A percentile compares a stretch with the other conserved stretches of the same genome.
These are phyloP conservation scores for Schizochytrium sp. DNA, from an alignment of 108 stramenopile genomes.

Conservation along the genomic window DNA sequence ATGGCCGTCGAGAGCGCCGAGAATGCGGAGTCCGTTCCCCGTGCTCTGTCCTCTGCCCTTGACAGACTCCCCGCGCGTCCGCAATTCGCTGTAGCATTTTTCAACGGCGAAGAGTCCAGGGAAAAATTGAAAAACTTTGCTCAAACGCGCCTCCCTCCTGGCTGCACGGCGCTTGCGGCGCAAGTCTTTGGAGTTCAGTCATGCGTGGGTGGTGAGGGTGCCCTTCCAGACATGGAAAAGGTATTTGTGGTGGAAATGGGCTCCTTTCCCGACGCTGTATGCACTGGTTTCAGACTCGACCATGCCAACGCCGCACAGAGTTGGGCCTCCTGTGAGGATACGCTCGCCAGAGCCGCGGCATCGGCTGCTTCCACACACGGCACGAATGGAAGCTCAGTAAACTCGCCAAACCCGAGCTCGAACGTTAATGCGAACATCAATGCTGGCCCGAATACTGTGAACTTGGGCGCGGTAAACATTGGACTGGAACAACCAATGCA, in stretches of 20 bases:
- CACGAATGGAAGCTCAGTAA: too few relatives aligned
- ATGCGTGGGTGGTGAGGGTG: background rate
- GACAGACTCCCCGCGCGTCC: background rate
- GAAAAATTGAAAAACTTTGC: background rate
- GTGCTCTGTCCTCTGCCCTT: background rate
- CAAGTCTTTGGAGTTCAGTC: background rate
- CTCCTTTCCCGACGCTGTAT: background rate
- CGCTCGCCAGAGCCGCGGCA: too few relatives aligned
- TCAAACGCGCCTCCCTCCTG: background rate
- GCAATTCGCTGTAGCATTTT: slow-evolving; percentile 7
- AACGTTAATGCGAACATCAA: too few relatives aligned
- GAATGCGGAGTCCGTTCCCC: background rate
- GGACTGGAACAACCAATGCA: background rate
- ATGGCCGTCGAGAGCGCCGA: background rate
- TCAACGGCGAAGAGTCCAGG: background rate
- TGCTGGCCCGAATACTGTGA: background rate
- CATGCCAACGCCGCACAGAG: background rate
- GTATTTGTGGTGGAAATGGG: background rate
- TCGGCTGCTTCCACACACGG: too few relatives aligned
- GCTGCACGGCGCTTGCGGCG: background rate
- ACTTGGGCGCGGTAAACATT: background rate
- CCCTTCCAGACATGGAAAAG: background rate
- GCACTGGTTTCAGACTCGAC: background rate
- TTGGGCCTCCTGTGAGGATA: too few relatives aligned
- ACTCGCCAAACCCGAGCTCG: too few relatives aligned